Conservation (phyloP, 2,329 filamentous ascomycete species). For the Cladosporium sphaerospermum region DNA sequence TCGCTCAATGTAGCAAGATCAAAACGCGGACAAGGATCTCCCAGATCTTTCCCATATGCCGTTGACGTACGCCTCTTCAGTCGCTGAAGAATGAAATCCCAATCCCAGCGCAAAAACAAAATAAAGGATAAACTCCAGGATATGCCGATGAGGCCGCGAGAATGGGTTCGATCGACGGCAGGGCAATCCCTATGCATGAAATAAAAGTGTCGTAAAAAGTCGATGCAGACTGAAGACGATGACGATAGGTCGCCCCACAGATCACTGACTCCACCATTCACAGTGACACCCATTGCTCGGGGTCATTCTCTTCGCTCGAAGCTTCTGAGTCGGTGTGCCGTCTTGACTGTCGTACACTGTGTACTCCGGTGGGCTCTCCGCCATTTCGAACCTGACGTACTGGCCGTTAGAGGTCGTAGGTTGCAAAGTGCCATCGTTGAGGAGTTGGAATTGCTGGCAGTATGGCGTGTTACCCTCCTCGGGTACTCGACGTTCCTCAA, state of each 20-base stretch:
- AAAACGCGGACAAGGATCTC: not conserved
- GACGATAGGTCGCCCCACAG: not conserved
- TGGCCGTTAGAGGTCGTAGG: not conserved
- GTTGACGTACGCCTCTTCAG: slow-evolving; percentile 1
- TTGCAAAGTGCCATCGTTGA: slow-evolving; percentile 39
- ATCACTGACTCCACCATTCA: not conserved
- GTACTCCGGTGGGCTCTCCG: slow-evolving; percentile 2
- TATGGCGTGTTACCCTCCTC: slow-evolving; percentile 46
- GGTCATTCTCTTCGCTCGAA: not conserved
- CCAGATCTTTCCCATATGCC: not conserved
- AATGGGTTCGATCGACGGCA: not conserved
- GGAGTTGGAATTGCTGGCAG: slow-evolving; percentile 59
- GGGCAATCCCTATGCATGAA: not conserved
- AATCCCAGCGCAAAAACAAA: not conserved
- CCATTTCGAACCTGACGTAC: not conserved
- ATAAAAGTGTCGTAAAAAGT: not conserved
- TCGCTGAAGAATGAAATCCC: not conserved
- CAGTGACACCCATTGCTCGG: slow-evolving; percentile 4
- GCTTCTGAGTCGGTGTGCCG: not conserved
- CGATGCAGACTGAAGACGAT: not conserved
- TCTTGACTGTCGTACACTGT: not conserved
- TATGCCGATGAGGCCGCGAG: not conserved
- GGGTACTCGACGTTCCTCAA: slow-evolving; percentile 56
- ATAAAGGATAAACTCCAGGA: not conserved
- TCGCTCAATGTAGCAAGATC: not conserved